Percentiles rank a stretch among this genome's conserved stretches.
phyloP scores from a whole-genome alignment of 208 protist species.

The Pavlovales sp. region DNA sequence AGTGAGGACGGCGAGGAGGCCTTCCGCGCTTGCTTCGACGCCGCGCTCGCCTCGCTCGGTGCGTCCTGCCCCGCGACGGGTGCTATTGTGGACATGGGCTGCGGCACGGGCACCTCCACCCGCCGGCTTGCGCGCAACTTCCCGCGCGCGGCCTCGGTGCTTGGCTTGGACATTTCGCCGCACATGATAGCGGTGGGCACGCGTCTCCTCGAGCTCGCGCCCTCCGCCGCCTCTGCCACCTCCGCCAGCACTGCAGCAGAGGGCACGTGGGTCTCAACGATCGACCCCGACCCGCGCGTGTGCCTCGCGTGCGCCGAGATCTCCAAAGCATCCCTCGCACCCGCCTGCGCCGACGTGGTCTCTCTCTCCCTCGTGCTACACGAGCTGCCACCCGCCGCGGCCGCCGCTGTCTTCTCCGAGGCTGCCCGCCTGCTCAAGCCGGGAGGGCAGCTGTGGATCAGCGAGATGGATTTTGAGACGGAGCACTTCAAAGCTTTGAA shows the following conservation, averaged over 20 bases:
- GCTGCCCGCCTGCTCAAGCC: slow-evolving; percentile 12
- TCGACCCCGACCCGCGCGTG: neutral
- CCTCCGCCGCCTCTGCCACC: too few relatives aligned
- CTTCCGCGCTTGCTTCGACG: slow-evolving; percentile 32
- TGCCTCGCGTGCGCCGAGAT: neutral
- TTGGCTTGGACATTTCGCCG: slow-evolving; percentile 42
- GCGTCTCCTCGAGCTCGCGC: slow-evolving; percentile 9
- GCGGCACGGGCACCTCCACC: slow-evolving; percentile 41
- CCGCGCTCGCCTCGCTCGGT: neutral
- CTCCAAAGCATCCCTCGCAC: neutral
- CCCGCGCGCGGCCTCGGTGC: slow-evolving; percentile 10
- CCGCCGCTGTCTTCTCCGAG: neutral
- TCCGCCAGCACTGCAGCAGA: too few relatives aligned
- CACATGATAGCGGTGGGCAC: slow-evolving; percentile 35
- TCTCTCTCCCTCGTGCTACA: slow-evolving; percentile 25
- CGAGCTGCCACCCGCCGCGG: slow-evolving; percentile 31
- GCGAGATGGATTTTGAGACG: slow-evolving; percentile 21
- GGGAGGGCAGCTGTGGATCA: slow-evolving; percentile 24
- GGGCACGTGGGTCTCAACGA: neutral
- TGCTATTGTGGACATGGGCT: slow-evolving; percentile 32
- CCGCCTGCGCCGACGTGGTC: neutral
- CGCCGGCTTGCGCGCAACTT: slow-evolving; percentile 10
- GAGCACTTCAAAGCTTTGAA: slow-evolving; percentile 1
- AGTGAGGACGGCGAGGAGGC: slow-evolving; percentile 23
- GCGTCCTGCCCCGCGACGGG: neutral